Evolutionary conservation across 2,329 filamentous ascomycete genomes (phyloP), one percentile per base, ranked within the genome.

Genomic region (Colletotrichum falcatum): DNA sequence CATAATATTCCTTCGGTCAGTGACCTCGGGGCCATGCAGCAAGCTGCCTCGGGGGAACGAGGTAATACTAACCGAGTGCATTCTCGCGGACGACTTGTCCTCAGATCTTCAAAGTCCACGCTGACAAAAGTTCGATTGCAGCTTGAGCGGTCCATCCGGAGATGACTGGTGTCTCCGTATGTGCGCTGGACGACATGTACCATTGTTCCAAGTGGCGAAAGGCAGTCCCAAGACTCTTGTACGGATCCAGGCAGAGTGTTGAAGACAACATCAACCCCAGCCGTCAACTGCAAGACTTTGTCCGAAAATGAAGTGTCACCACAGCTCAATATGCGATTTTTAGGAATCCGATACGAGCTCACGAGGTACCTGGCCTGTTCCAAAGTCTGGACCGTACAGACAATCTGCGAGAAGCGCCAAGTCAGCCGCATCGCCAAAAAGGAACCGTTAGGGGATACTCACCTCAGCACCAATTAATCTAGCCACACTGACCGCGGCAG

Each of bases 161-260:
- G 88, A 77, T 7, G 78, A 74, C 81, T 28, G 81, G 78, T 0
- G 79, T 78, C 1, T 78, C 72, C 3, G 84, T 75, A 53, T 86
- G 83, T 7, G 78, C 74, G 72, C 82, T 83, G 8, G 80, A 12
- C 83, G n/a, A 86, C 81, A 62, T 87, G 84, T 0, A 86, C 66
- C 76, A 87, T 81, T 3, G 74, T 78, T 0, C 83, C 85, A 56
- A 81, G 83, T 6, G 78, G 74, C 1, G 84, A 83, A 3, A 87
- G 76, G 55, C 83, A 85, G 0, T 79, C 70, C 83, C 82, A 87
- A 0, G 81, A 79, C 3, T 80, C 78, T 23, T 81, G 81, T 0
- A 86, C 75, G 0, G 81, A 71, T 0, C 82, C 82, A 0, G 82
- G 78, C 0, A 84, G 74, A 1, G 81, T 80, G 73, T 83, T 84